Evolutionary conservation across 1,284 basidiomycete species (phyloP), one percentile per base, ranked within the genome.

Genomic region (Ustilago bromivora): DNA sequence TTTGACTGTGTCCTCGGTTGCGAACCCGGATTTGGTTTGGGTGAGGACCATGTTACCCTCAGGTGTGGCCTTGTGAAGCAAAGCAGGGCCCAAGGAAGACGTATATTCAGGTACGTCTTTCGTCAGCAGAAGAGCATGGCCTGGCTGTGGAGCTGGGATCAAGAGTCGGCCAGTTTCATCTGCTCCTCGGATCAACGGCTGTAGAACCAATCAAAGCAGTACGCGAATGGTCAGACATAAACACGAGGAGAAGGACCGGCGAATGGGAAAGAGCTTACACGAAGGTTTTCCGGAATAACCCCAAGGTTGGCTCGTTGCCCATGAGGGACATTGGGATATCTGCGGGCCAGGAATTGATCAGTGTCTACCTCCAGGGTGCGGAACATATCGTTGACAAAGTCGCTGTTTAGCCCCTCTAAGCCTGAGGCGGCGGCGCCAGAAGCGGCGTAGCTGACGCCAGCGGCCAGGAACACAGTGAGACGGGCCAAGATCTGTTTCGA

Each of bases 111-210:
- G 57, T 3, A 59, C 31, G 0, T 10, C 6, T 17, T 41, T 55
- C 0, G 60, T 61, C 10, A 61, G 32, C 0, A 61, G 60, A n/a
- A 61, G 34, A 0, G 53, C 60, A 28, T 61, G 36, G 1, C 34
- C 43, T 10, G 52, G 41, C 0, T 34, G n/a, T 6, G 60, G 60
- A 12, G 38, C 15, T 4, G 60, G 12, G 3, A 55, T 23, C 12
- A 13, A 10, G 2, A 61, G 40, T 2, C 58, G 47, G 3, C 58
- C 58, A 4, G 36, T n/a, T 1, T 23, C 0, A 13, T 61, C 53
- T 23, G 60, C 52, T 19, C 52, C 53, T 31, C 46, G 53, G 19
- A 55, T 52, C 40, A 61, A 61, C 1, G 11, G 31, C 60, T 55
- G 7, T 4, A 23, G 23, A 28, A 23, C 5, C 32, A n/a, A 58